Evolutionary conservation across 2,329 filamentous ascomycete species (phyloP), one percentile per base, ranked within the genome.

Genomic region (Apiospora hydei): DNA sequence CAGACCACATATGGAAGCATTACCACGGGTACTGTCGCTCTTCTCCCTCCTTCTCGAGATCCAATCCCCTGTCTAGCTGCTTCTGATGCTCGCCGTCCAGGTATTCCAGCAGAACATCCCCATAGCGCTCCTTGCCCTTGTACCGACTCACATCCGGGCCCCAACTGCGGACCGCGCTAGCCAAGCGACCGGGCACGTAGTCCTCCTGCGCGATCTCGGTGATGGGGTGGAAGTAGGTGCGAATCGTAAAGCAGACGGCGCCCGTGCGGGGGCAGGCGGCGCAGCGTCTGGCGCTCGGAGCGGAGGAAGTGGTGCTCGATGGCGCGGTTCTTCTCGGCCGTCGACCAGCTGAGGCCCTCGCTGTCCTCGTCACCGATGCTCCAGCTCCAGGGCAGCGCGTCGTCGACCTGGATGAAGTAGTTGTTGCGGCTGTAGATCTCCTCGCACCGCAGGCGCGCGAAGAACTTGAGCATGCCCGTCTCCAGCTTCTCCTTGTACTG

Each of bases 381-480:
- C 77, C 86, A 83, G 72, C 91, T 93, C 94, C 94, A 97, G 0
- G 92, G 85, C 1, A 97, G 84, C 6, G 87, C 82, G 71, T 95
- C 93, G 78, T 97, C 94, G 0, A 96, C 93, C 82, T 97, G 94
- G 74, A 97, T 88, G 84, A 97, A 97, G 82, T 96, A 97, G 80
- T 96, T 96, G 80, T 95, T 94, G 72, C 94, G 86, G 70, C 79
- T 81, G 72, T 86, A 85, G n/a, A 87, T 87, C 64, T 90, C 89
- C 57, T 94, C 90, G 0, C 92, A 92, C 77, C 88, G 87, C 0
- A 96, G 81, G 0, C 94, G 85, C 0, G 89, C 86, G 84, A 97
- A 96, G 84, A 97, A 95, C 79, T 80, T 82, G 73, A 77, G 76
- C 78, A 81, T 82, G 41, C 81, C 81, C 71, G 77, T 78, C 73